These are phyloP conservation scores for Nectriaceae sp. DNA, from an alignment of 2,329 filamentous ascomycete genomes.

Conservation along the genomic window DNA sequence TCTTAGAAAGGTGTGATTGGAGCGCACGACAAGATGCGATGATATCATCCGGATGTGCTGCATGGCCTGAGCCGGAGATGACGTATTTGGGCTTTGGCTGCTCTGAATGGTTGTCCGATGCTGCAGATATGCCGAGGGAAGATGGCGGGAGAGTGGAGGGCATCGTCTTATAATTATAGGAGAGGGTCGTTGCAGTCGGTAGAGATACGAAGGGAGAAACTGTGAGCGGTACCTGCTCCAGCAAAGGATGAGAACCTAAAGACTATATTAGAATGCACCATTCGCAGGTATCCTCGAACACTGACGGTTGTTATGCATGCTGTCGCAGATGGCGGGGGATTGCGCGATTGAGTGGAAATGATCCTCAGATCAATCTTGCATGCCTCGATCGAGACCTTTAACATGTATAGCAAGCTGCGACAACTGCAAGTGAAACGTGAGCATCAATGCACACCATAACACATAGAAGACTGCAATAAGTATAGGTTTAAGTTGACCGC, in stretches of 20 bases:
- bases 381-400: too few relatives aligned
- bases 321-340: not conserved
- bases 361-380: too few relatives aligned
- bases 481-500: not conserved
- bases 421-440: not conserved
- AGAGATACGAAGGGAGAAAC: constrained; percentile 94
- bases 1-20: constrained; percentile 70
- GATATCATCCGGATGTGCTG: constrained; percentile 86
- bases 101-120: constrained; percentile 36
- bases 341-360: too few relatives aligned
- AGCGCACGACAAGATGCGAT: constrained; percentile 78
- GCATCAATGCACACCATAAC: too few relatives aligned
- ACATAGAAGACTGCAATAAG: too few relatives aligned
- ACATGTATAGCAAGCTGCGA: not conserved
- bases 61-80: constrained; percentile 73
- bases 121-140: constrained; percentile 36
- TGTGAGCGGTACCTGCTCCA: constrained; percentile 89
- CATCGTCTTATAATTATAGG: constrained; percentile 92
- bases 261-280: not conserved
- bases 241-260: constrained; percentile 78
- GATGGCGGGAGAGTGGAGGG: constrained; percentile 76
- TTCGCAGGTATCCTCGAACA: not conserved
- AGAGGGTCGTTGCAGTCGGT: constrained; percentile 85
- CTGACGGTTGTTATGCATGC: constrained; percentile 40
- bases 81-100: constrained; percentile 70